These are phyloP conservation scores for Candida manassasensis DNA, from an alignment of 805 yeast genomes.

Conservation along the genomic window DNA sequence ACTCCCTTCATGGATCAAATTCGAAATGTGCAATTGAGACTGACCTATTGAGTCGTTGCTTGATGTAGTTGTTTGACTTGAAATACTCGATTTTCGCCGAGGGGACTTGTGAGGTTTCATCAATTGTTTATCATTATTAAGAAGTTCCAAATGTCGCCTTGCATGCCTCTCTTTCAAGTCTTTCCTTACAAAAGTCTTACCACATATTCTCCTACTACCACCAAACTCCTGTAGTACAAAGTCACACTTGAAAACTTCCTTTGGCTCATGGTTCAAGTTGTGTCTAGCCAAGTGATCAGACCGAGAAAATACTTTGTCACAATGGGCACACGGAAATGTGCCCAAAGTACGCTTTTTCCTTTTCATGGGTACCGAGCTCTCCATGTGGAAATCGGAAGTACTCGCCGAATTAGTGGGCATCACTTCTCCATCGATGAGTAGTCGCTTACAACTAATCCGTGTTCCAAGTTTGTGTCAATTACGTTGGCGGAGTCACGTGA, in stretches of 20 bases:
- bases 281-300: conserved; percentile 65
- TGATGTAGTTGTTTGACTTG: conserved; percentile 3
- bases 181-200: conserved; percentile 58
- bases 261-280: conserved; percentile 53
- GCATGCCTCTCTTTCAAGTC: conserved; percentile 46
- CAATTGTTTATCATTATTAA: neutral
- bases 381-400: neutral
- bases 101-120: neutral
- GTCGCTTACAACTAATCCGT: no score
- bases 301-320: conserved; percentile 53
- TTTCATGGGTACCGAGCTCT: conserved; percentile 3
- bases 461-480: no score
- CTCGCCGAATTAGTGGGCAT: conserved; percentile 1
- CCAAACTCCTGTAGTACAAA: conserved; percentile 38
- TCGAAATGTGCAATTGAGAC: conserved; percentile 16
- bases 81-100: conserved; percentile 3
- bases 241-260: conserved; percentile 54
- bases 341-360: conserved; percentile 28
- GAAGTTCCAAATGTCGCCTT: conserved; percentile 21
- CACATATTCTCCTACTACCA: conserved; percentile 42
- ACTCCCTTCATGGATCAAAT: conserved; percentile 13
- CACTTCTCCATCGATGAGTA: conserved; percentile 1
- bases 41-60: conserved; percentile 1
- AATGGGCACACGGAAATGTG: conserved; percentile 35
- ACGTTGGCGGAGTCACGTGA: no score